Evolutionary conservation across 192 early-diverging fungal genomes (phyloP), one percentile per base, ranked within the genome.

Genomic region (Dimargaris cristalligena): DNA sequence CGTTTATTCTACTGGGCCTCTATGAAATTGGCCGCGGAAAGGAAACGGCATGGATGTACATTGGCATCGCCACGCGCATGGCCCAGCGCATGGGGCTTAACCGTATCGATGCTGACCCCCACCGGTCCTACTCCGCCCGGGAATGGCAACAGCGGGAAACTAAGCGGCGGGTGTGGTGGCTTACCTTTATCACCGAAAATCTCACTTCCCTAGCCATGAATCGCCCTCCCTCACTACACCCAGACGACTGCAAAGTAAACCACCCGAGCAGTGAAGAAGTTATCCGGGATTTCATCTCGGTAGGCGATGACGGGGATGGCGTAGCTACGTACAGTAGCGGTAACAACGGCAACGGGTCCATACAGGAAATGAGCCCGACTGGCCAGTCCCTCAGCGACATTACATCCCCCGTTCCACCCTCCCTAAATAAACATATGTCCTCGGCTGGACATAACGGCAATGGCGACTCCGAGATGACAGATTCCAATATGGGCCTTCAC

Each of bases 21-120:
- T 58, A 58, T 10, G 56, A 58, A 33, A 38, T 34, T 29, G 56
- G 56, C 56, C 32, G 56, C 2, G 56, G 56, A 13, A 41, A 34
- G 56, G 56, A 58, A 13, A 58, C 56, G 10, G 56, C 56, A 16
- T 58, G 56, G 56, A 58, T 58, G 56, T 58, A 58, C 11, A 58
- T 58, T 34, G 56, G 56, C 34, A 58, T 58, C 38, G 56, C 56
- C 13, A 58, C 38, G 28, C 20, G 56, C 2, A 58, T 58, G 56
- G 56, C 56, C 56, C 56, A 58, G 10, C 56, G 56, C 28, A 38
- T 38, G 32, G 56, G 38, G 13, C 35, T 58, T 16, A 34, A 58
- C n/a, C 56, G 32, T 14, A 41, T 58, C 35, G 56, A 58, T 34
- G 25, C 50, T 14, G 50, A 52, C 8, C 50, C 50, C 14, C 23